phyloP scores from a whole-genome alignment of 2,329 filamentous ascomycete species.

The Exophiala bonariae region DNA sequence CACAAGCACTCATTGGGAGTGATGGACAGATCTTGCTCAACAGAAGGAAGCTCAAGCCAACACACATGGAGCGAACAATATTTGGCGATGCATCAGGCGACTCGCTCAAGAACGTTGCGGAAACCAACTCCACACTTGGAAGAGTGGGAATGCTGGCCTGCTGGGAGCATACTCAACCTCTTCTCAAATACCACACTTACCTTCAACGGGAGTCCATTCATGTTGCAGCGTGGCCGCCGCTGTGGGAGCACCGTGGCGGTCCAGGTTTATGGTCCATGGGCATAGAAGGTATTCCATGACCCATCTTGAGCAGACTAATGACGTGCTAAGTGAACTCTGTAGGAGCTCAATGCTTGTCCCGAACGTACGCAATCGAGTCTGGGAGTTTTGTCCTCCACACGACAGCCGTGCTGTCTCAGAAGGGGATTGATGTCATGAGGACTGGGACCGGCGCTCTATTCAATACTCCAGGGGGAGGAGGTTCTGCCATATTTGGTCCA shows the following conservation, averaged over 20 bases:
- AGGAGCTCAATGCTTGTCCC: constrained; percentile 22
- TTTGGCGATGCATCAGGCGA: constrained; percentile 43
- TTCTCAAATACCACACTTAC: constrained; percentile 29
- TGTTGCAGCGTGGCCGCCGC: constrained; percentile 3
- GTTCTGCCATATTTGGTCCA: constrained; percentile 53
- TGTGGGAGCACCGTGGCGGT: not conserved
- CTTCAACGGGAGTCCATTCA: constrained; percentile 3
- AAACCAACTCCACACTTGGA: constrained; percentile 37
- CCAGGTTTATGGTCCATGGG: not conserved
- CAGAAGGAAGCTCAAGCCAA: constrained; percentile 53
- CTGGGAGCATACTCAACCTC: constrained; percentile 32
- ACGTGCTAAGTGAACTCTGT: not conserved
- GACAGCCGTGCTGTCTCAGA: constrained; percentile 42
- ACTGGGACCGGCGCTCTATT: not conserved
- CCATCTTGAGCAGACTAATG: not conserved
- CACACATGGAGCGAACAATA: constrained; percentile 49
- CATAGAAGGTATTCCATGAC: not conserved
- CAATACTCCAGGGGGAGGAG: constrained; percentile 41
- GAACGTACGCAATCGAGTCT: constrained; percentile 46
- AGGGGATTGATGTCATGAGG: constrained; percentile 52
- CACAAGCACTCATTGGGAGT: constrained; percentile 37
- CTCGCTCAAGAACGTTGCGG: constrained; percentile 39
- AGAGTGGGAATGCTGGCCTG: constrained; percentile 37
- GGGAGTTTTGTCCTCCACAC: constrained; percentile 43
- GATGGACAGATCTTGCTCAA: constrained; percentile 40